Base-by-base conservation (phyloP, 345 rosid species). In the Sisymbrium altissimum region DNA sequence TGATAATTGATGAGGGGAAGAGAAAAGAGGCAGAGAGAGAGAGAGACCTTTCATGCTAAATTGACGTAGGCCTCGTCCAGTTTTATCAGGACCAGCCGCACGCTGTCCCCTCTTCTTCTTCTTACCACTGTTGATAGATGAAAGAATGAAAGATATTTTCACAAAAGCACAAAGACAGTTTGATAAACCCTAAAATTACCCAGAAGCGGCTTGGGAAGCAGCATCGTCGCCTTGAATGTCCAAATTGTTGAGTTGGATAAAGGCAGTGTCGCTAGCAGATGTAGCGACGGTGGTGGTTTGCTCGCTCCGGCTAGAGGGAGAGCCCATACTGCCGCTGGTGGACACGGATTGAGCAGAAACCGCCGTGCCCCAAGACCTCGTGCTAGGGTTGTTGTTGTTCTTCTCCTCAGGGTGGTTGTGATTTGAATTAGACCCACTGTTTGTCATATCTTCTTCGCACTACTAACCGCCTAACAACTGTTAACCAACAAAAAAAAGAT, bases 41-140 rank as follows among this genome's bases (percentile, higher is more conserved):
- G 52, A 46, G 50, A 76, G 46, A 96, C 99, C 99, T 92, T 93
- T 92, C 97, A 96, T 86, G 84, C 99, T 96, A 81, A 96, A 96
- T 59, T 96, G 99, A 30, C 99, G 99, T 38, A 96, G 93, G 46
- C 99, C 99, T 88, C 98, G 87, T 10, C 98, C 98, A 74, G 78
- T 89, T 84, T 96, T 96, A 83, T 96, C 99, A 46, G 93, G 89
- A 50, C 93, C 97, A 69, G 78, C 80, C 15, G 90, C 90, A 46
- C 99, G 86, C 74, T 92, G 99, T 61, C 93, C 95, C 58, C 91
- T 89, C 86, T 88, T 96, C 72, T 92, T 96, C 93, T 87, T 92
- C 87, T 86, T 92, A 66, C 78, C 84, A 73, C 92, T 89, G 82
- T 33, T 68, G 44, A 62, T 3, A 64, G 45, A 64, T 48, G 2